phyloP scores from a whole-genome alignment of 345 rosid genomes.

The Arabis hirsuta region DNA sequence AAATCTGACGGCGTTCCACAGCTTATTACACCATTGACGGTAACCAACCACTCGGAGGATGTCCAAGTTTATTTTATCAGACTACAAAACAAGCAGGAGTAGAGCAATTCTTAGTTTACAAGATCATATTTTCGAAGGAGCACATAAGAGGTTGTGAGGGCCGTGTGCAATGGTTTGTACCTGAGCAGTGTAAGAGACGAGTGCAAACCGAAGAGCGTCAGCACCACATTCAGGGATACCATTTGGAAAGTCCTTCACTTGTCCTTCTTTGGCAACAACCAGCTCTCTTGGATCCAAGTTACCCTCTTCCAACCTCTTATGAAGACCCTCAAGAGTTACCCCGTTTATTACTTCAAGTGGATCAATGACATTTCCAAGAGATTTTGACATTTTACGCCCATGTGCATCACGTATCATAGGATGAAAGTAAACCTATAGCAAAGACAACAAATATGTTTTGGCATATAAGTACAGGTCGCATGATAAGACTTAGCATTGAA shows the following conservation, averaged over 20 bases:
- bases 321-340: slow-evolving; percentile 79
- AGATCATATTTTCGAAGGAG: background rate
- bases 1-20: slow-evolving; percentile 97
- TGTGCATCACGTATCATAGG: slow-evolving; percentile 99
- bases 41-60: slow-evolving; percentile 93
- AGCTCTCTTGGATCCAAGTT: slow-evolving; percentile 80
- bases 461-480: slow-evolving; percentile 1
- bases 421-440: slow-evolving; percentile 82
- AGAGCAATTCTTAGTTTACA: slow-evolving; percentile 26
- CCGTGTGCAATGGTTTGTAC: slow-evolving; percentile 47
- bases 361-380: slow-evolving; percentile 89
- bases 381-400: slow-evolving; percentile 96
- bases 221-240: slow-evolving; percentile 98
- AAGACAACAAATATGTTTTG: slow-evolving; percentile 8
- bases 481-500: background rate
- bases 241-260: slow-evolving; percentile 77
- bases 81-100: slow-evolving; percentile 52
- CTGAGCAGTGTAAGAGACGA: slow-evolving; percentile 94
- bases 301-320: slow-evolving; percentile 79
- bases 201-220: slow-evolving; percentile 98
- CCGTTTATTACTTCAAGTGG: slow-evolving; percentile 96
- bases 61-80: slow-evolving; percentile 94
- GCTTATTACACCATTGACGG: slow-evolving; percentile 99
- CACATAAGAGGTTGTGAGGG: background rate
- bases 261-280: slow-evolving; percentile 77